A percentile compares a stretch with the other conserved stretches of the same genome.
phyloP scores from a whole-genome alignment of 2,329 filamentous ascomycete species.

The Cordyceps pruinosa region DNA sequence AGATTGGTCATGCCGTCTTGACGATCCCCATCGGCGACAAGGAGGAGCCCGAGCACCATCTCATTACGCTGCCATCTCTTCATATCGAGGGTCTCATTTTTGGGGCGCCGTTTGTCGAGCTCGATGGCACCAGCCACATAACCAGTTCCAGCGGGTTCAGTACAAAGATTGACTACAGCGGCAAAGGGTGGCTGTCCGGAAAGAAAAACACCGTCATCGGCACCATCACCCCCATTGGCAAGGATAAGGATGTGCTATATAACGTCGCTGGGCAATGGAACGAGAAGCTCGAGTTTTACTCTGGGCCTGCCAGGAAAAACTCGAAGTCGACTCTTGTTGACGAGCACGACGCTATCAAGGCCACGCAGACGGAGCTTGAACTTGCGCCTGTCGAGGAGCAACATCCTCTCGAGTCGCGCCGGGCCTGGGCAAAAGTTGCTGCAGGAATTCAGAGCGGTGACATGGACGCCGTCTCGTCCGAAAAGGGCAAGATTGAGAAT shows the following conservation, averaged over 20 bases:
- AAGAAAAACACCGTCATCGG: constrained; percentile 91
- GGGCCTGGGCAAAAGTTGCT: constrained; percentile 83
- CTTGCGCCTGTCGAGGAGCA: constrained; percentile 71
- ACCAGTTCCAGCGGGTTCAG: constrained; percentile 80
- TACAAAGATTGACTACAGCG: constrained; percentile 84
- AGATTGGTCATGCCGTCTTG: constrained; percentile 82
- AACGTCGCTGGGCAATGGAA: constrained; percentile 89
- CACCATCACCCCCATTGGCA: constrained; percentile 60
- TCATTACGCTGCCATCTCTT: constrained; percentile 84
- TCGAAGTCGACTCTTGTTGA: constrained; percentile 44
- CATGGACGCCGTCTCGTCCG: constrained; percentile 68
- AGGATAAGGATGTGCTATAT: constrained; percentile 69
- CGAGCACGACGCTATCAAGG: constrained; percentile 51
- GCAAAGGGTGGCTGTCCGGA: constrained; percentile 89
- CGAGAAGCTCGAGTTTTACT: constrained; percentile 70
- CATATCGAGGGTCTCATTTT: constrained; percentile 93
- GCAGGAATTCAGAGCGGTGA: constrained; percentile 73
- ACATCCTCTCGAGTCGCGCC: constrained; percentile 78
- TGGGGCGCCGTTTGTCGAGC: constrained; percentile 80
- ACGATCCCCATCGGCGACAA: constrained; percentile 51
- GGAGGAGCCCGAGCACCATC: constrained; percentile 58
- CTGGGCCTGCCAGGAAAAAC: constrained; percentile 50
- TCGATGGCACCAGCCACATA: constrained; percentile 80
- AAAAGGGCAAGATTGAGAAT: constrained; percentile 88
- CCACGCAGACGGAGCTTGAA: constrained; percentile 58